Conservation (phyloP, 805 yeast species). For the Kluyveromyces siamensis region DNA sequence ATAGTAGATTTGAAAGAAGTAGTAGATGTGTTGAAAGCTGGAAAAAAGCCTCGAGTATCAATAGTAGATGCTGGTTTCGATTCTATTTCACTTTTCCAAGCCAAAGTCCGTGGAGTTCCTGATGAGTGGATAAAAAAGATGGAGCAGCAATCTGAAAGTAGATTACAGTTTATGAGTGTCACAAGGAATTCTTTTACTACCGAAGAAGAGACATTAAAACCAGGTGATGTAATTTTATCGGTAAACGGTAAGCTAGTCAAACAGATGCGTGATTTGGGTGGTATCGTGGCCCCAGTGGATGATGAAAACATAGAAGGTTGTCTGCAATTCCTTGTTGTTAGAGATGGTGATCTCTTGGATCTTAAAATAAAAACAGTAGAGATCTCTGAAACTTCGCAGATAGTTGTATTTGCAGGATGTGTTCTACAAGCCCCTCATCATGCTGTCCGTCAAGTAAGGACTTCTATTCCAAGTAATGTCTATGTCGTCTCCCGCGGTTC, state of each 20-base stretch:
- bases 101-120: constrained; percentile 80
- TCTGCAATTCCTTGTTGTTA: constrained; percentile 54
- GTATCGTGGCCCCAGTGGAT: constrained; percentile 31
- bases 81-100: constrained; percentile 58
- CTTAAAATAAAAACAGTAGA: constrained; percentile 57
- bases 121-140: constrained; percentile 69
- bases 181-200: constrained; percentile 52
- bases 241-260: constrained; percentile 59
- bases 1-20: constrained; percentile 55
- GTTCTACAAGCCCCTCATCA: constrained; percentile 84
- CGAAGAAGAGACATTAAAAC: constrained; percentile 29
- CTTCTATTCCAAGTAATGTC: constrained; percentile 70
- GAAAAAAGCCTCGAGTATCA: constrained; percentile 47
- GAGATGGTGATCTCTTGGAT: constrained; percentile 58
- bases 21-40: constrained; percentile 41
- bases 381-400: constrained; percentile 52
- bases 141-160: constrained; percentile 54
- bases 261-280: constrained; percentile 56
- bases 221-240: constrained; percentile 73
- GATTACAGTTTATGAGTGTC: constrained; percentile 65
- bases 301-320: constrained; percentile 27
- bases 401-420: constrained; percentile 79
- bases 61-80: constrained; percentile 75
- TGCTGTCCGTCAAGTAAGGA: constrained; percentile 79
- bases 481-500: constrained; percentile 65